Evolutionary conservation across 495 filamentous ascomycete genomes (phyloP).

Genomic region (Zalerion maritima): DNA sequence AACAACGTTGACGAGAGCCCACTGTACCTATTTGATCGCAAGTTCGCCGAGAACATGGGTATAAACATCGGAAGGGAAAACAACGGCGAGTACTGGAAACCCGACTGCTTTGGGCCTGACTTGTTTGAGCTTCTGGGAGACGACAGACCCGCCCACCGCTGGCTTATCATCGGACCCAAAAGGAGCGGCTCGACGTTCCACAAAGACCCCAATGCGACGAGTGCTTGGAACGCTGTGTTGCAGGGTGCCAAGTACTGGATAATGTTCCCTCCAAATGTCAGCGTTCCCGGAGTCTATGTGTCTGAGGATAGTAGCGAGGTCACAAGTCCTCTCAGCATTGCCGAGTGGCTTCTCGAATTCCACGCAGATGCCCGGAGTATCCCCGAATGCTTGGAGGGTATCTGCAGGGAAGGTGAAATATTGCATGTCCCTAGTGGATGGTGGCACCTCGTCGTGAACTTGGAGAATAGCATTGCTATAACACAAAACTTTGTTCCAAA

Average conservation of each 20-base stretch:
- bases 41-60: slow-evolving; percentile 78
- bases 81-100: slow-evolving; percentile 62
- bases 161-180: slow-evolving; percentile 85
- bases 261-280: slow-evolving; percentile 54
- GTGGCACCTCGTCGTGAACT: slow-evolving; percentile 94
- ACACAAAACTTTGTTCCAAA: slow-evolving; percentile 93
- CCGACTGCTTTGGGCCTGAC: slow-evolving; percentile 76
- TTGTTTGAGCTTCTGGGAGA: slow-evolving; percentile 69
- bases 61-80: slow-evolving; percentile 42
- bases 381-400: slow-evolving; percentile 70
- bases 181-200: slow-evolving; percentile 92
- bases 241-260: slow-evolving; percentile 96
- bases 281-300: slow-evolving; percentile 73
- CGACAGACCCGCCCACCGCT: slow-evolving; percentile 74
- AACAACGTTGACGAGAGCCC: slow-evolving; percentile 78
- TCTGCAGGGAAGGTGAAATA: slow-evolving; percentile 79
- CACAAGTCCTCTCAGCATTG: slow-evolving; percentile 85
- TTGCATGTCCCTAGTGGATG: slow-evolving; percentile 85
- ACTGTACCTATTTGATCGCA: slow-evolving; percentile 80
- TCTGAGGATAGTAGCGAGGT: slow-evolving; percentile 89
- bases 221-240: slow-evolving; percentile 93
- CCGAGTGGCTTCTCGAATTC: slow-evolving; percentile 87
- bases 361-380: slow-evolving; percentile 72
- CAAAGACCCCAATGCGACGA: slow-evolving; percentile 57
- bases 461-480: slow-evolving; percentile 69